Evolutionary conservation across 2,329 filamentous ascomycete species (phyloP).

Genomic region (Botrytis paeoniae): DNA sequence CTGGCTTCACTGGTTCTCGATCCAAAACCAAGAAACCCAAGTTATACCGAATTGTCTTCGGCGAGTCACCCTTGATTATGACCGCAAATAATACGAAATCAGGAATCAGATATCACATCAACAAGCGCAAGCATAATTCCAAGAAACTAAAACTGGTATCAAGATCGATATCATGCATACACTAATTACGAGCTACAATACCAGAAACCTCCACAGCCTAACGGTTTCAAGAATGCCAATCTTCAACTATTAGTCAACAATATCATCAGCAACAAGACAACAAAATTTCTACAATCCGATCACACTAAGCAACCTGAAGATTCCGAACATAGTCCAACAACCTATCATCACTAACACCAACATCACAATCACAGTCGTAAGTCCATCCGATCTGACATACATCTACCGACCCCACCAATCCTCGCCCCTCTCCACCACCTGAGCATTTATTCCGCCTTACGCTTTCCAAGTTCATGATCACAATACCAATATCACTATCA

Average conservation of each 20-base stretch:
- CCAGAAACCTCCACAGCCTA: not conserved
- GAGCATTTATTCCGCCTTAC: not conserved
- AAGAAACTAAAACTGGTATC: not conserved
- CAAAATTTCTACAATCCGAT: not conserved
- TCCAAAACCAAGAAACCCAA: not conserved
- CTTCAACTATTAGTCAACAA: not conserved
- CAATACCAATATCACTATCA: not conserved
- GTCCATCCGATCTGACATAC: not conserved
- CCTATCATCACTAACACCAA: not conserved
- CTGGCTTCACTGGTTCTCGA: not conserved
- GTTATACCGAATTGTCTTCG: not conserved
- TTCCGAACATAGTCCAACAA: rapidly evolving
- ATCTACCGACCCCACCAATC: not conserved
- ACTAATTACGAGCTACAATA: not conserved
- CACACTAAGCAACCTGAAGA: not conserved
- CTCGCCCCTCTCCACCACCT: not conserved
- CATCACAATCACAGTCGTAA: not conserved
- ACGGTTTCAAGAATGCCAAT: not conserved
- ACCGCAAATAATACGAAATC: not conserved
- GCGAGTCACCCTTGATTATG: not conserved
- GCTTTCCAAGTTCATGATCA: not conserved
- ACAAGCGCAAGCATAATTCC: not conserved
- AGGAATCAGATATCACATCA: not conserved
- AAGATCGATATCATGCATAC: not conserved
- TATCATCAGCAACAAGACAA: not conserved